Evolutionary conservation across 768 basidiomycete species (phyloP), one percentile per base, ranked within the genome.

Genomic region (Dioszegia crocea): DNA sequence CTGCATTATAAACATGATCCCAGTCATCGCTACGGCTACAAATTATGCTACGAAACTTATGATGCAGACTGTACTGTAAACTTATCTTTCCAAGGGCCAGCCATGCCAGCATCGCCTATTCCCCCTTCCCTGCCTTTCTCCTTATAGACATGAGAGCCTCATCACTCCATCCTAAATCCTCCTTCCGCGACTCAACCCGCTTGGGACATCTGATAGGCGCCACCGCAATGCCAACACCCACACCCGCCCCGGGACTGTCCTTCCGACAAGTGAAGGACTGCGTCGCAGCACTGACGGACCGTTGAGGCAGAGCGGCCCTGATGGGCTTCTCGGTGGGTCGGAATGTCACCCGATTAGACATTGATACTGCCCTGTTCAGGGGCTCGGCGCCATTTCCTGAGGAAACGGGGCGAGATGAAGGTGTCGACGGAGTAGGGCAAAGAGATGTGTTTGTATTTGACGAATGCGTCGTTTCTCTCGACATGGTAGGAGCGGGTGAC

Each of bases 121-220:
- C 39, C 8, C 36, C 57, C 38, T 51, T 39, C 46, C 57, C 57
- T 17, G 31, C 46, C 30, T 50, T 39, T 26, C 36, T 57, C 19
- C 61, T 50, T 36, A 62, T 62, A 29, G 30, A 29, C 24, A 57
- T 57, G 23, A 62, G 54, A 3, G 56, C 61, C 40, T 62, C 56
- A n/a, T 62, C 56, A 27, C 49, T 62, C 61, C 61, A 62, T 5
- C 61, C 61, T n/a, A 57, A 43, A 27, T 58, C 56, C 38, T 58
- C 56, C 23, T 51, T 43, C 21, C 14, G 2, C 4, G 31, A n/a
- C 24, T 23, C 4, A 19, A 27, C 19, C 24, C 51, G 36, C 39
- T 53, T 53, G 12, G 51, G 51, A 26, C 51, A 53, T n/a, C 29
- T 53, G 3, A 53, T 53, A 10, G 51, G 49, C 23, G 17, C 27